phyloP scores from a whole-genome alignment of 768 basidiomycete species.

The Serendipita vermifera region DNA sequence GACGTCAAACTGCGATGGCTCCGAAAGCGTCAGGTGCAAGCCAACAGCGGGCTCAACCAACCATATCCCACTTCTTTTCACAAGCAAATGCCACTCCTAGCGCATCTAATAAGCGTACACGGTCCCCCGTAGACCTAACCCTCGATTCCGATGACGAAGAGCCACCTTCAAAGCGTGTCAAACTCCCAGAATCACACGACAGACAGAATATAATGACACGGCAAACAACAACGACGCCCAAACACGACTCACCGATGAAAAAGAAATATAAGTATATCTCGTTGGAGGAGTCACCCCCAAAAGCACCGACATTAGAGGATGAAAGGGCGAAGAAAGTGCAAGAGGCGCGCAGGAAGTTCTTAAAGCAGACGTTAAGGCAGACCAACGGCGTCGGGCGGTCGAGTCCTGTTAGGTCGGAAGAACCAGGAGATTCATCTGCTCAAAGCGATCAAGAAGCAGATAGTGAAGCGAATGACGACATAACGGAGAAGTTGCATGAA shows the following conservation, averaged over 20 bases:
- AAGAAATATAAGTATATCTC: not conserved
- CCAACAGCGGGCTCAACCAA: slow-evolving; percentile 23
- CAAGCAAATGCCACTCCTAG: slow-evolving; percentile 16
- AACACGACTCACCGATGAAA: slow-evolving; percentile 13
- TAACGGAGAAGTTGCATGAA: slow-evolving; percentile 10
- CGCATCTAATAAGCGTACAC: slow-evolving; percentile 23
- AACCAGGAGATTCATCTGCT: not conserved
- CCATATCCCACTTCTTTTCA: slow-evolving; percentile 34
- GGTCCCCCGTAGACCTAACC: slow-evolving; percentile 43
- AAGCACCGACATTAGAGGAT: not conserved
- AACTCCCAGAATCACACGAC: slow-evolving; percentile 18
- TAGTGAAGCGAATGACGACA: slow-evolving; percentile 6
- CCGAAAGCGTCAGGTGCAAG: too few relatives aligned
- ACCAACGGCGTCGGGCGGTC: not conserved
- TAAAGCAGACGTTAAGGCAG: slow-evolving; percentile 14
- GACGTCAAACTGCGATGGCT: too few relatives aligned
- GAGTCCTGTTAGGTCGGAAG: not conserved
- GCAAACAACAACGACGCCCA: slow-evolving; percentile 23
- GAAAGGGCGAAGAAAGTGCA: slow-evolving; percentile 16
- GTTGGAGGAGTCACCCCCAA: not conserved
- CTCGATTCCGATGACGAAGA: slow-evolving; percentile 24
- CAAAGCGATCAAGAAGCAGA: slow-evolving; percentile 5
- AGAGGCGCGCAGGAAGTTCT: slow-evolving; percentile 27
- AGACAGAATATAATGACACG: slow-evolving; percentile 18
- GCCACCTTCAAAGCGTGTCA: slow-evolving; percentile 10